These are phyloP conservation scores for Wickerhamomyces queroliae DNA, from an alignment of 805 yeast species.

Conservation along the genomic window DNA sequence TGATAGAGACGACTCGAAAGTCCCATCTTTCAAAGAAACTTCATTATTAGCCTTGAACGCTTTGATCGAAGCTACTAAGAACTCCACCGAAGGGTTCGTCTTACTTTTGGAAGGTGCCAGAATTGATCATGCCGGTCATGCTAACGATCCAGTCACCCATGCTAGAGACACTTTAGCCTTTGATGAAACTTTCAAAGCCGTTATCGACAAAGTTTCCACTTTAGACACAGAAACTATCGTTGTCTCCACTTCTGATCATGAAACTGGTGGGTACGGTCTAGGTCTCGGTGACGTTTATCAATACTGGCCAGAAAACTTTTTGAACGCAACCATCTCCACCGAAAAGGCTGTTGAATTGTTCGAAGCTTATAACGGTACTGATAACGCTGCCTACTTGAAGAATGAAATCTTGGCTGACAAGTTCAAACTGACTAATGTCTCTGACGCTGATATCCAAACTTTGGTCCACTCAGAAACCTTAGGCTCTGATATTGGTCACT, in stretches of 20 bases:
- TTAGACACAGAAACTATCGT: constrained; percentile 74
- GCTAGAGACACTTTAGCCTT: constrained; percentile 83
- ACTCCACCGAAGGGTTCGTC: constrained; percentile 82
- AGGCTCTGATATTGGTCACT: constrained; percentile 47
- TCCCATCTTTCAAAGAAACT: constrained; percentile 77
- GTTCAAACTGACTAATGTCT: constrained; percentile 54
- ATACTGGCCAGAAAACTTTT: constrained; percentile 77
- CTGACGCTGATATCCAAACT: constrained; percentile 42
- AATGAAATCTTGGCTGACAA: constrained; percentile 48
- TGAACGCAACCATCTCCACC: constrained; percentile 65
- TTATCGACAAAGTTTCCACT: constrained; percentile 57
- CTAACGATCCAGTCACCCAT: constrained; percentile 88
- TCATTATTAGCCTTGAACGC: constrained; percentile 68
- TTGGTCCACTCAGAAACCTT: constrained; percentile 31
- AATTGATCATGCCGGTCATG: constrained; percentile 93
- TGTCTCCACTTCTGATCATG: constrained; percentile 86
- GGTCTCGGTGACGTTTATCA: constrained; percentile 79
- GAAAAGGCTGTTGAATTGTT: constrained; percentile 55
- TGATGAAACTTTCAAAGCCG: constrained; percentile 74
- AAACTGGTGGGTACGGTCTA: constrained; percentile 84
- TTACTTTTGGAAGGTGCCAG: constrained; percentile 84
- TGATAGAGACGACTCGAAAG: constrained; percentile 54
- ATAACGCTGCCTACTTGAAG: constrained; percentile 39
- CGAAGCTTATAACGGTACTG: constrained; percentile 25
- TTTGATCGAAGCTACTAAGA: constrained; percentile 57